Base-by-base conservation (phyloP, 169 alveolate species). In the Cryptosporidium sp. region DNA sequence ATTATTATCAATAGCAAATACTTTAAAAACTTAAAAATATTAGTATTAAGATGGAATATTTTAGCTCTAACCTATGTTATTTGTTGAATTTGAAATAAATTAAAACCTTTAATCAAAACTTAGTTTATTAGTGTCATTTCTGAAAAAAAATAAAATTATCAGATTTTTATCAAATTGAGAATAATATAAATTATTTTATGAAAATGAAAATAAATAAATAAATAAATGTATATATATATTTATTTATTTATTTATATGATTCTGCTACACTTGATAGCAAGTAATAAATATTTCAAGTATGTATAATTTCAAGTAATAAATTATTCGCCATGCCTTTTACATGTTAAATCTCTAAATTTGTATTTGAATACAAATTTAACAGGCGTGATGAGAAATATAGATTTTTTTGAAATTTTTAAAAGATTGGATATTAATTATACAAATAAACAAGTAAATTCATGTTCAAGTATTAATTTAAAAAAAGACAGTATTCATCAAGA, bases 231-330 rank as follows among this genome's bases (percentile, higher is more conserved):
- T 21, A n/a, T 21, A 6, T 18, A 42, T 14, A 42, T 33, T 42
- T 69, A 35, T 35, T 69, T 69, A 23, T 70, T 0, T 44, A 45
- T 23, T 4, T 48, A 0, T 39, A 70, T 12, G 21, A 51, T 70
- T n/a, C 18, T 12, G 26, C n/a, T 70, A 14, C 7, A 70, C 85
- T 70, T 45, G 85, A 45, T n/a, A 70, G 48, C 85, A 21, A 52
- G 85, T 70, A 70, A 69, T 44, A 70, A 51, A 21, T n/a, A 70
- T 45, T 60, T 80, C 89, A 80, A 80, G 89, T 80, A 80, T 62
- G 89, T 80, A 60, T 56, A 72, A n/a, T 44, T 80, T 80, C 89
- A 80, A 80, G 89, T 80, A 80, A 80, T 48, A 65, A 56, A 37
- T 44, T 18, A 42, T 42, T 69, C 45, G 3, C 3, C 21, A 29